A percentile compares a stretch with the other conserved stretches of the same genome.
Evolutionary conservation across 129 eudicot species (phyloP).

Genomic region (Apium graveolens): DNA sequence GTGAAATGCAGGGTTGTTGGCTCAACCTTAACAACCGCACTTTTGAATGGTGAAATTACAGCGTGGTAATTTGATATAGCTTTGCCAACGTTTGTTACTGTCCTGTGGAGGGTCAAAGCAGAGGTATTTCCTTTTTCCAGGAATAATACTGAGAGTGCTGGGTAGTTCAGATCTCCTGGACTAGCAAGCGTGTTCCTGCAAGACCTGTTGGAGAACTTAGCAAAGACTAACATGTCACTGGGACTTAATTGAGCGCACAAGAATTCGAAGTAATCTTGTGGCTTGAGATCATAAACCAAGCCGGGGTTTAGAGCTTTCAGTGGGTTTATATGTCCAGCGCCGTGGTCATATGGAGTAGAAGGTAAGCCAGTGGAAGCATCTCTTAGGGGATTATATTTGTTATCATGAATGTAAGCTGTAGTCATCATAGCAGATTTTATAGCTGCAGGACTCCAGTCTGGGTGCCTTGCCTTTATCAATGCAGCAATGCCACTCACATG

Average conservation of each 20-base stretch:
- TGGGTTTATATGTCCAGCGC: conserved; percentile 88
- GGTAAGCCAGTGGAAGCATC: conserved; percentile 52
- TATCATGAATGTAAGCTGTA: conserved; percentile 74
- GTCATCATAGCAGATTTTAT: conserved; percentile 92
- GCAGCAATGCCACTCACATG: conserved; percentile 94
- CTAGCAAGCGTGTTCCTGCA: conserved; percentile 37
- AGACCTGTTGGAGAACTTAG: conserved; percentile 47
- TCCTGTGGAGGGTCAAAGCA: conserved; percentile 38
- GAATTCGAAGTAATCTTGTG: conserved; percentile 75
- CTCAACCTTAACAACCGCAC: conserved; percentile 59
- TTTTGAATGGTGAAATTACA: conserved; percentile 47
- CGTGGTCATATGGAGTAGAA: conserved; percentile 75
- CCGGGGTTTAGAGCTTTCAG: conserved; percentile 75
- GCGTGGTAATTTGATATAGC: conserved; percentile 57
- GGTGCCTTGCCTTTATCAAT: conserved; percentile 63
- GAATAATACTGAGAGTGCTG: conserved; percentile 75
- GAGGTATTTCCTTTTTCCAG: conserved; percentile 33
- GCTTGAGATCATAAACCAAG: conserved; percentile 58
- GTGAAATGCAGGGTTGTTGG: conserved; percentile 51
- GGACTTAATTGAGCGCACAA: conserved; percentile 61
- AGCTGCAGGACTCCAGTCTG: conserved; percentile 91
- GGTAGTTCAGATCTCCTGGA: conserved; percentile 75
- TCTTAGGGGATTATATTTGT: conserved; percentile 28
- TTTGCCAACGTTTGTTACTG: conserved; percentile 74
- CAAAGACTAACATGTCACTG: conserved; percentile 49